Evolutionary conservation across 306 rosid species (phyloP), one percentile per base, ranked within the genome.

Genomic region (Vicia sativa): DNA sequence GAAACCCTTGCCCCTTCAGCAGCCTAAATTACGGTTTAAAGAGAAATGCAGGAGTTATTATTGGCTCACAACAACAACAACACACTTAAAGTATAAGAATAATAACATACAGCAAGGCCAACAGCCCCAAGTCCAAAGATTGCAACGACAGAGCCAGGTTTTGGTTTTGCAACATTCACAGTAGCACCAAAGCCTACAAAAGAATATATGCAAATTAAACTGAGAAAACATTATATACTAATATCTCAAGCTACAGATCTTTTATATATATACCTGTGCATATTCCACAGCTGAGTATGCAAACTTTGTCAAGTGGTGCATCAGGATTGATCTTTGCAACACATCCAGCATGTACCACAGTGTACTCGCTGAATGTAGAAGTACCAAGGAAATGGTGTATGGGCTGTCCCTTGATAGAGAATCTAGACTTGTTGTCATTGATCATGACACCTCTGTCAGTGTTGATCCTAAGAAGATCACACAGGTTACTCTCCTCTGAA

Each of bases 401-500:
- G 0, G 96, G 98, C 7, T 92, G 74, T 68, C 96, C 96, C 5
- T 83, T 80, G 10, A 61, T 86, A 7, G 96, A 84, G 74, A 92
- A 92, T 65, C 96, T 84, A 0, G 91, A 5, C 74, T 87, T 49
- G 16, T 83, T 86, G 7, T 87, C 98, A 12, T 4, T 41, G 72
- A 90, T 46, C 98, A 92, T 87, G 10, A 81, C 86, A 11, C 96
- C 95, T n/a, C 96, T 63, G 46, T 92, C 98, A 0, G 96, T 87
- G 70, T 92, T 89, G 83, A 92, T 92, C 72, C 98, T 81, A 0
- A 92, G 85, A 2, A 88, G 90, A 29, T 92, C 93, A 56, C 98
- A 92, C 96, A 92, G 79, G 88, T 92, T 92, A 82, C 98, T 92
- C 64, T 92, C 98, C 61, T 84, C 93, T 1, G 96, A 90, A 58